Percentiles rank a stretch among this genome's conserved stretches.
Conservation (phyloP, 768 basidiomycete genomes). For the Dioszegia aurantiaca region DNA sequence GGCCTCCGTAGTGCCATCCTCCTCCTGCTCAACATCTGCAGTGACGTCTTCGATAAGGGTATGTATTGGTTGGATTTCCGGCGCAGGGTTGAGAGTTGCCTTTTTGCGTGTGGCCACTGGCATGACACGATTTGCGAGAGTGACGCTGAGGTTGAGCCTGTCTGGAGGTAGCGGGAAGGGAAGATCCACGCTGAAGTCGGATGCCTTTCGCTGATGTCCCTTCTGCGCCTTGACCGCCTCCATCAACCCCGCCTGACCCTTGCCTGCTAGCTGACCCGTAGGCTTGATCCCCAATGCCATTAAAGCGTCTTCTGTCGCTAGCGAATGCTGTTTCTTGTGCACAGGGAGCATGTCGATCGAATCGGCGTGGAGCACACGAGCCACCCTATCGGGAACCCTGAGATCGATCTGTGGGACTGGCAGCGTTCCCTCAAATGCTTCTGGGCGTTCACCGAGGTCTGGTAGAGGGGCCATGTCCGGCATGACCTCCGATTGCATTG, state of each 20-base stretch:
- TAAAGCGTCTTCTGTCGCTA: background rate
- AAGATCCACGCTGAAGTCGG: constrained; percentile 11
- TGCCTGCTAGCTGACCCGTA: background rate
- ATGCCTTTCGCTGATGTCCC: background rate
- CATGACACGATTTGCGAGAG: background rate
- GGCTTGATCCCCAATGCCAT: background rate
- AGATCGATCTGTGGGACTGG: background rate
- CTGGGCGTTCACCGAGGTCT: background rate
- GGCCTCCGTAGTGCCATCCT: background rate
- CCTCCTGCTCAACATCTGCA: background rate
- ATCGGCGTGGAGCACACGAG: background rate
- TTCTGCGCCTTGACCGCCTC: background rate
- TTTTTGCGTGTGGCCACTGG: constrained; percentile 1
- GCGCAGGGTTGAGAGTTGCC: background rate
- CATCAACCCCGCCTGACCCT: too few relatives aligned
- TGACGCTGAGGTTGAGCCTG: background rate
- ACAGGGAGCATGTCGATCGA: constrained; percentile 4
- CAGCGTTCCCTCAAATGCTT: background rate
- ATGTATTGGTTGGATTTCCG: background rate
- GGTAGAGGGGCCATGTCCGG: background rate
- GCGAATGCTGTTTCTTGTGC: background rate
- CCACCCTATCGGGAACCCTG: background rate
- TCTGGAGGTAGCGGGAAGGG: constrained; percentile 18
- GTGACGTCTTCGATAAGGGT: constrained; percentile 2
- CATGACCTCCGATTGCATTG: background rate